A percentile compares a stretch with the other conserved stretches of the same genome.
phyloP scores from a whole-genome alignment of 176 grass and related monocot species.

The Microstegium vimineum region DNA sequence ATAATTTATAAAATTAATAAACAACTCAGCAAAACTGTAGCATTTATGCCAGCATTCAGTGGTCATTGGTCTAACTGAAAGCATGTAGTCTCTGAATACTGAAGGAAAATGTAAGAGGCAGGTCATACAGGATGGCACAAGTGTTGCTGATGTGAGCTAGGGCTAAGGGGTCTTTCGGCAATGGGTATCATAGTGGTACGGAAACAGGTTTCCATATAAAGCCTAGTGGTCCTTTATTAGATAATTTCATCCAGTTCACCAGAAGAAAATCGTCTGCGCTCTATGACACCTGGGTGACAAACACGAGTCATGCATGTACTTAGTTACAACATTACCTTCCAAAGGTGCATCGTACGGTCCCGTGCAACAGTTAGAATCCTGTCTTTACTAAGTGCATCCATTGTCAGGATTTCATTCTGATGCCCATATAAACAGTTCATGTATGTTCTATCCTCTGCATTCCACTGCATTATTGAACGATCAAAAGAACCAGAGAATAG shows the following conservation, averaged over 20 bases:
- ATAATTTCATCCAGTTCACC: not conserved
- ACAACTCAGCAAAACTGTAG: not conserved
- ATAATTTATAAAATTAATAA: not conserved
- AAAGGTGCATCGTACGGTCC: conserved; percentile 82
- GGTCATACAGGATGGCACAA: not conserved
- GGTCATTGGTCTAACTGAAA: not conserved
- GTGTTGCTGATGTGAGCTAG: not conserved
- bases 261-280: not conserved
- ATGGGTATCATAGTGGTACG: not conserved
- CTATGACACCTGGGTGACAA: not conserved
- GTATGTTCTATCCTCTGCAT: conserved; percentile 84
- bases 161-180: not conserved
- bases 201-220: not conserved
- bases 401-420: conserved; percentile 78
- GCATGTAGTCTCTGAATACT: not conserved
- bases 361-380: conserved; percentile 67
- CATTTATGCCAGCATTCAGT: no score
- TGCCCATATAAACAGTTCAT: conserved; percentile 84
- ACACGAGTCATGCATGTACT: not conserved
- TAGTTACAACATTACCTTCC: conserved; percentile 53
- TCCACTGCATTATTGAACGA: conserved; percentile 86
- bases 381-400: conserved; percentile 77
- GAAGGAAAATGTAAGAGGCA: not conserved
- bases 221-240: not conserved
- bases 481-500: conserved; percentile 93